phyloP scores from a whole-genome alignment of 345 rosid species.

The Eucalyptus shirleyi region DNA sequence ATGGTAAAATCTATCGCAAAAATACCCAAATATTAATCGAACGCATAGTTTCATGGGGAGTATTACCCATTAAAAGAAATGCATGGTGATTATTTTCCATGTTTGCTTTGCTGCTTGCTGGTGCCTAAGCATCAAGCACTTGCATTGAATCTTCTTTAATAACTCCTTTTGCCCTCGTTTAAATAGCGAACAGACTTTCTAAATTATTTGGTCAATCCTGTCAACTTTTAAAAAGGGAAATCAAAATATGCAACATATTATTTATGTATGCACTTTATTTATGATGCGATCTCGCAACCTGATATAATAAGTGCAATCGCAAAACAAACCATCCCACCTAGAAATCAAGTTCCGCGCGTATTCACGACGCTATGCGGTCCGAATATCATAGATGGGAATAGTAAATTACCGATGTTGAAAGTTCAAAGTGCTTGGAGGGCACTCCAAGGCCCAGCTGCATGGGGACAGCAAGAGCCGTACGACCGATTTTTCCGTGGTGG shows the following conservation, averaged over 20 bases:
- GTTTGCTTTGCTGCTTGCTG: neutral
- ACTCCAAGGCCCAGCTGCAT: neutral
- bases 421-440: neutral
- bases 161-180: rapidly evolving
- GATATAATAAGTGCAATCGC: rapidly evolving
- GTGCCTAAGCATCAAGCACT: neutral
- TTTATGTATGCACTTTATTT: rapidly evolving
- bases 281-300: neutral
- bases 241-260: rapidly evolving
- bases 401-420: neutral
- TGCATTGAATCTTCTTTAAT: neutral
- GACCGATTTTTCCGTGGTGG: neutral
- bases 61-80: neutral
- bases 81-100: neutral
- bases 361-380: neutral
- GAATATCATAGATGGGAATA: neutral
- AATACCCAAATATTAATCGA: neutral
- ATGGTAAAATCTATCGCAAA: rapidly evolving
- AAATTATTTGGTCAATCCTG: rapidly evolving
- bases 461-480: neutral
- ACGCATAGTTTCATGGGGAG: neutral
- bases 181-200: neutral
- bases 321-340: neutral
- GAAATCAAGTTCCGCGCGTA: too few relatives aligned
- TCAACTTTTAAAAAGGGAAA: neutral